Base-by-base conservation (phyloP, 2,329 filamentous ascomycete species). In the Aspergillus versicolor region DNA sequence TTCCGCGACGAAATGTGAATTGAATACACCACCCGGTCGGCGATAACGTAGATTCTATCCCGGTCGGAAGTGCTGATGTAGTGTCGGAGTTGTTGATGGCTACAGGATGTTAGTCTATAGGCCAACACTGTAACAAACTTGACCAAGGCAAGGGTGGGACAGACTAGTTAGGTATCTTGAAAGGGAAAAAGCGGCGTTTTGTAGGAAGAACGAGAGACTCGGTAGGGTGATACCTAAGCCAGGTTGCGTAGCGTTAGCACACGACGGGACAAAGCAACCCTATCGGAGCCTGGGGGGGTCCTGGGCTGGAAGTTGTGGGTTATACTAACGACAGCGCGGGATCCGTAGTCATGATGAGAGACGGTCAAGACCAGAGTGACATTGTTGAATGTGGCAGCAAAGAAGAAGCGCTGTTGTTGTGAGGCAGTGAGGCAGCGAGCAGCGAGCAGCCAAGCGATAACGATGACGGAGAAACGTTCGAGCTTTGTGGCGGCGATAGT, bases 41-140 rank as follows among this genome's bases (percentile, higher is more conserved):
- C 87, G 37, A 92, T 92, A 68, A 95, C 96, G 79, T 95, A 97
- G 63, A 97, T 82, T 65, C 88, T 78, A 73, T 92, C 85, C 43
- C 86, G 82, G 67, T 90, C 85, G 63, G 91, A 87, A 24, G 88
- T 88, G 73, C 90, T 93, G 70, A 97, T 89, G 65, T 96, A 87
- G 65, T 95, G 93, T 54, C 93, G 90, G 45, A 99, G 82, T 77
- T 79, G 76, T 57, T 70, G 71, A 60, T 79, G 75, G 57, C 75
- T 78, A 65, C 48, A 59, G 58, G 45, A 38, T 40, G 56, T 68
- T 57, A 63, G 61, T 49, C 63, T 37, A 48, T 54, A 49, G 21
- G 13, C 21, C 40, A 52, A 45, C 19, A 30, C 30, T 27, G 32
- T 46, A 41, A 43, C 32, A 48, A 53, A 32, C 38, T 13, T 40